phyloP scores from a whole-genome alignment of 805 yeast species.

The Schwanniomyces yamadae region DNA sequence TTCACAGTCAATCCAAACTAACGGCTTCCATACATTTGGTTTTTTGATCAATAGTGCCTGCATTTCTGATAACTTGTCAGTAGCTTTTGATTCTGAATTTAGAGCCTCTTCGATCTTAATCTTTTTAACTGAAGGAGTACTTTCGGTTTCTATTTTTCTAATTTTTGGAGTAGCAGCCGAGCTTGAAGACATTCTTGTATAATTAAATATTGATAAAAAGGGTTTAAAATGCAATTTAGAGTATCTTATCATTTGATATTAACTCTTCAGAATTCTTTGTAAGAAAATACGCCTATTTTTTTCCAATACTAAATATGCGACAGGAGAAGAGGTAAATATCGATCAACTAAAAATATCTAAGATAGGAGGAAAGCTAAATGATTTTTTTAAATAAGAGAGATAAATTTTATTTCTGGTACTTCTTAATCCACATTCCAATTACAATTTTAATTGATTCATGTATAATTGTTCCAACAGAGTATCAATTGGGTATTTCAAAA shows the following conservation, averaged over 20 bases:
- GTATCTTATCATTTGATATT: constrained; percentile 1
- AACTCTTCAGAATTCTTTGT: too few species aligned
- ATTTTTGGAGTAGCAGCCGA: background rate
- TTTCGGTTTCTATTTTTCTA: constrained; percentile 1
- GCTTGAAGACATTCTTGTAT: constrained; percentile 1
- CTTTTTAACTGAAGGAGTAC: background rate
- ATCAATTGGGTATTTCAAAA: constrained; percentile 49
- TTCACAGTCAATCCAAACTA: constrained; percentile 97
- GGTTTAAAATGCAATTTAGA: background rate
- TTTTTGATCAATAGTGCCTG: constrained; percentile 3
- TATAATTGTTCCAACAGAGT: constrained; percentile 58
- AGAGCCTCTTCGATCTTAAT: background rate
- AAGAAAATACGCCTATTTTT: background rate
- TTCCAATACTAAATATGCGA: background rate
- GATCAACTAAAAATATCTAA: too few species aligned
- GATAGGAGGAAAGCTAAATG: constrained; percentile 1
- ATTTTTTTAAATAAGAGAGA: constrained; percentile 19
- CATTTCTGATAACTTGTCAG: constrained; percentile 3
- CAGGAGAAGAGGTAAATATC: background rate
- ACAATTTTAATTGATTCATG: constrained; percentile 75
- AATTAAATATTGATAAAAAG: background rate
- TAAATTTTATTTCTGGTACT: constrained; percentile 50
- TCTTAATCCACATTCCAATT: constrained; percentile 69
- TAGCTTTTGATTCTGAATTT: background rate
- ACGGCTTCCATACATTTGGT: constrained; percentile 25